Evolutionary conservation across 208 protist species (phyloP), one percentile per base, ranked within the genome.

Genomic region (Crithidia expoeki): DNA sequence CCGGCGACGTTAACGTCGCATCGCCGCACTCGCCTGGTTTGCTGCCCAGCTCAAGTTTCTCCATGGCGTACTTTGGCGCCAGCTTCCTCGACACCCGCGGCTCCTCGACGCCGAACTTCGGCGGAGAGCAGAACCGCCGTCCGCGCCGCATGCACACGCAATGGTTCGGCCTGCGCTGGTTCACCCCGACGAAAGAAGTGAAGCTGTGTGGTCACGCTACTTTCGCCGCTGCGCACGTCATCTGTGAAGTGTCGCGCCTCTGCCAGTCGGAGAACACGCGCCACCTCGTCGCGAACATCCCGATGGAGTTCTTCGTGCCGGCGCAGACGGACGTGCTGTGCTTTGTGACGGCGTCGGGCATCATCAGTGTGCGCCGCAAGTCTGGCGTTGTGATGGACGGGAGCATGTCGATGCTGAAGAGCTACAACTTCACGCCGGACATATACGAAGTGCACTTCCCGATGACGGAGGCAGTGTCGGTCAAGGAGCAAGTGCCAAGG

Each of bases 141-240:
- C 68, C 78, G 44, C 82, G 82, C 66, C 82, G 82, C 57, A 63
- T 83, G 73, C 76, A 89, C 71, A 74, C 79, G 40, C 80, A 91
- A 83, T 91, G 81, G 80, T 91, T 88, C 64, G 85, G 85, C 44
- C 76, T 95, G 4, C 84, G 90, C 49, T 93, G 87, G 90, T 90
- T 95, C 63, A 92, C 85, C 6, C 87, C 86, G 0, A 58, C 71
- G 33, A 64, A 62, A 49, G 90, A 95, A 79, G 68, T 86, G 62
- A 56, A 57, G 19, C 76, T 93, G 33, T 95, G 85, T 68, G 87
- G 86, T 17, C 86, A 95, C 74, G 86, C 85, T 56, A 92, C 87
- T 53, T 72, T 95, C 12, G 86, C 83, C 34, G 87, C 90, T 0
- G 90, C 87, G 21, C 87, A 95, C 77, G 65, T 72, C 47, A 79